These are phyloP conservation scores for Acanthamoeba triangularis DNA, from an alignment of 208 protist genomes.

Conservation along the genomic window DNA sequence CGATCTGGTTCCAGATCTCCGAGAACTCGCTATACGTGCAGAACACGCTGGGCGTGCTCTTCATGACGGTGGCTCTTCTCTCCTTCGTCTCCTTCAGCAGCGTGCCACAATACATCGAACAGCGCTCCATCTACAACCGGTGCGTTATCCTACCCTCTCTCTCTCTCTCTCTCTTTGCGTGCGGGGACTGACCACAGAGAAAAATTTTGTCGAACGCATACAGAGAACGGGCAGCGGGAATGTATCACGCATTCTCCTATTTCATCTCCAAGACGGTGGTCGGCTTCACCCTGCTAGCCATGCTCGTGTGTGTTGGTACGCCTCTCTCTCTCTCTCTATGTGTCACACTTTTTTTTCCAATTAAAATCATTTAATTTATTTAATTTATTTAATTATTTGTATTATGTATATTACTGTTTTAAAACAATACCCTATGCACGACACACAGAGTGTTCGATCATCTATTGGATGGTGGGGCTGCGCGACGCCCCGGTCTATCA, in stretches of 20 bases:
- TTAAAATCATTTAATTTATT: too few relatives aligned
- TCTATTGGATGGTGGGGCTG: conserved; percentile 57
- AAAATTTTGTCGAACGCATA: background rate
- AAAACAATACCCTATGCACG: background rate
- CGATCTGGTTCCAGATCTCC: conserved; percentile 51
- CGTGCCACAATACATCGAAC: conserved; percentile 52
- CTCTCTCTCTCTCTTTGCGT: background rate
- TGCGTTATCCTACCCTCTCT: background rate
- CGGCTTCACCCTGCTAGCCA: background rate
- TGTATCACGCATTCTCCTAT: conserved; percentile 53
- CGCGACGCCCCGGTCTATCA: conserved; percentile 14
- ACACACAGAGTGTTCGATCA: conserved; percentile 37
- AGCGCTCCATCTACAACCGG: conserved; percentile 56
- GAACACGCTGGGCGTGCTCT: conserved; percentile 54
- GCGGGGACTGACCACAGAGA: background rate
- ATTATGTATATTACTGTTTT: too few relatives aligned
- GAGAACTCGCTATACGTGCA: background rate
- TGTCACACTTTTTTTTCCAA: too few relatives aligned
- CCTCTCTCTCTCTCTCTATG: background rate
- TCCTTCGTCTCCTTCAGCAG: conserved; percentile 64
- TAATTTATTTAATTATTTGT: too few relatives aligned
- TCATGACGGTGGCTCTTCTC: conserved; percentile 54
- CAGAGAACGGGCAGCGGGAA: conserved; percentile 24
- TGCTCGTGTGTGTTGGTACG: conserved; percentile 12
- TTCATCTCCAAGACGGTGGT: conserved; percentile 49